Conservation (phyloP, 2,329 filamentous ascomycete species). For the Neofusicoccum sp. region DNA sequence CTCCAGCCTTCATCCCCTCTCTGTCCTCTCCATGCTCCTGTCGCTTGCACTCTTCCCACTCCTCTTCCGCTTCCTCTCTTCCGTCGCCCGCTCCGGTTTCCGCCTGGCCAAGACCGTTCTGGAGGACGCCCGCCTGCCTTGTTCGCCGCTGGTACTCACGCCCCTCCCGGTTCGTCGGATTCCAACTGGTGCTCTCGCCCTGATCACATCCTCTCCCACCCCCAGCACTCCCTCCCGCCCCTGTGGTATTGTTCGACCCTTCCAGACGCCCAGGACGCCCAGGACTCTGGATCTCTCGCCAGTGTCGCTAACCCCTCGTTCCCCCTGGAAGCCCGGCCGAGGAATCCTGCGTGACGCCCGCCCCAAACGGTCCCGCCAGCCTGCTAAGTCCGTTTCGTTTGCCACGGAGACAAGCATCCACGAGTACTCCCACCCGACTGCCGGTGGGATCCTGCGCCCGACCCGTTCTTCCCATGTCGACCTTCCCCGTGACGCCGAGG, state of each 20-base stretch:
- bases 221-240: not conserved
- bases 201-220: not conserved
- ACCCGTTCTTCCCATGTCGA: not conserved
- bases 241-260: too few relatives aligned
- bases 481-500: not conserved
- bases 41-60: not conserved
- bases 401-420: not conserved
- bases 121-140: not conserved
- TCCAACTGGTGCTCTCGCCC: not conserved
- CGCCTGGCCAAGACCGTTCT: not conserved
- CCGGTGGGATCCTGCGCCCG: slow-evolving; percentile 4
- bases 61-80: not conserved
- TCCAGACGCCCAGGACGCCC: not conserved
- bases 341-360: not conserved
- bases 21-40: not conserved
- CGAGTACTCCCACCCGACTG: not conserved
- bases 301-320: not conserved
- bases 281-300: not conserved
- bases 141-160: not conserved
- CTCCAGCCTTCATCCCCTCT: not conserved
- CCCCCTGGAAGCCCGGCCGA: slow-evolving; percentile 2
- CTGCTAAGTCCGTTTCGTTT: not conserved
- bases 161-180: not conserved
- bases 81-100: not conserved
- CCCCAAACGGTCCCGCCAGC: not conserved